Evolutionary conservation across 176 grass and related monocot species (phyloP).

Genomic region (Oropetium thomaeum): DNA sequence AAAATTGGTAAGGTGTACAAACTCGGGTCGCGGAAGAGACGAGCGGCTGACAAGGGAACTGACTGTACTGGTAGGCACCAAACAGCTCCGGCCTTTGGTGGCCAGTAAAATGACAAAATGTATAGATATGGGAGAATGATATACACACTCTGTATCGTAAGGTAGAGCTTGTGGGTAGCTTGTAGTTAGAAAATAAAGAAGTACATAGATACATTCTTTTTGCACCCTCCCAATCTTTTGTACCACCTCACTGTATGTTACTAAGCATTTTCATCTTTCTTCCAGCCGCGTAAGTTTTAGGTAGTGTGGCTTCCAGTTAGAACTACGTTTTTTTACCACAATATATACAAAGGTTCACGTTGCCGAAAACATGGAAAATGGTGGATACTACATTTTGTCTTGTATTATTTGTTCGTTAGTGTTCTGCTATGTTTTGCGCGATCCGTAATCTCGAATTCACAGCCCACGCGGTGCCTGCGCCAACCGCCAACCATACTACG

Average conservation of each 20-base stretch:
- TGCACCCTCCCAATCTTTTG: slow-evolving; percentile 35
- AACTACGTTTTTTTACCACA: slow-evolving; percentile 20
- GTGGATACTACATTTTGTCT: neutral
- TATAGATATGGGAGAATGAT: slow-evolving; percentile 64
- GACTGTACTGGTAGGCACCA: slow-evolving; percentile 40
- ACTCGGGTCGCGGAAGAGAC: slow-evolving; percentile 24
- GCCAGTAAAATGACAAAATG: slow-evolving; percentile 66
- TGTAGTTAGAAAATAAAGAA: slow-evolving; percentile 65
- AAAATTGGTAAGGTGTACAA: slow-evolving; percentile 17
- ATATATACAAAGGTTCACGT: slow-evolving; percentile 22
- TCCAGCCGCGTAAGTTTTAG: slow-evolving; percentile 28
- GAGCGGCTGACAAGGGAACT: slow-evolving; percentile 35
- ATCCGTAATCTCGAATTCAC: too few species aligned
- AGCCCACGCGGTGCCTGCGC: too few species aligned
- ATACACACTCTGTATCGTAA: slow-evolving; percentile 53
- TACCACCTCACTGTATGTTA: slow-evolving; percentile 40
- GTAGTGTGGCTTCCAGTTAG: slow-evolving; percentile 21
- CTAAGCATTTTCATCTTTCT: slow-evolving; percentile 34
- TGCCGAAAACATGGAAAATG: neutral
- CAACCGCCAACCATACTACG: too few species aligned
- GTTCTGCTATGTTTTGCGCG: too few species aligned
- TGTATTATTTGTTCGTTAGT: neutral
- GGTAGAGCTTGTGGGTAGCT: slow-evolving; percentile 36
- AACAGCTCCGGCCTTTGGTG: slow-evolving; percentile 22
- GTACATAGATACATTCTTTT: slow-evolving; percentile 72